Base-by-base conservation (phyloP, 2,329 filamentous ascomycete species). In the Ophiocordyceps robertsii region DNA sequence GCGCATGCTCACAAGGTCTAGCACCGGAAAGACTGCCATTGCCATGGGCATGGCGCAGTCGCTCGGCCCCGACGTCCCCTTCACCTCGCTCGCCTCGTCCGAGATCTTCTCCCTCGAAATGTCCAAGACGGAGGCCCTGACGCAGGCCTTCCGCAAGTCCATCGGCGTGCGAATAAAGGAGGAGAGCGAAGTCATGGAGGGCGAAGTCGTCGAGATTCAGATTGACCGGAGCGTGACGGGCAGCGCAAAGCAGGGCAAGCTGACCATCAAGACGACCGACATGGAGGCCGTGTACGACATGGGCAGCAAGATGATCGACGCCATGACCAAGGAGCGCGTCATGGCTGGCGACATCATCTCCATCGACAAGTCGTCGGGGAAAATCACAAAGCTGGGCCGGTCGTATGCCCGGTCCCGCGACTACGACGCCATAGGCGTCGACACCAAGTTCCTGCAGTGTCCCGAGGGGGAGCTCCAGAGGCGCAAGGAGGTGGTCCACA, bases 261-360 rank as follows among this genome's bases (percentile, higher is more conserved):
- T 98, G 50, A 98, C 92, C 17, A 95, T 98, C 69, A 98, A 98
- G 69, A 98, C 92, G 11, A 96, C 90, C 45, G 92, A 98, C 63
- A 98, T 98, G 92, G 92, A 98, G 66, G 95, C 92, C 12, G 85
- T 98, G 51, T 98, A 96, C 68, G 92, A 98, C 57, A 95, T 98
- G 89, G 92, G 92, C 50, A 90, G 84, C 52, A 96, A 96, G 68
- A 96, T 98, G 92, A 98, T 98, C 52, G 92, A 98, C 60, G 88
- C 88, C 50, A 95, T 98, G 88, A 95, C 89, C 52, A 96, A 96
- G 67, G 92, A 98, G 70, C 90, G 93, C 56, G 87, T 98, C 50
- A 95, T 96, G 82, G 92, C 92, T 5, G 92, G 92, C 54, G 92
- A 98, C 61, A 92, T 98, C 52, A 93, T 98, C 56, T 94, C 86